Percentiles rank a stretch among this genome's conserved stretches.
Conservation (phyloP, 306 rosid genomes). For the Vicia sativa region DNA sequence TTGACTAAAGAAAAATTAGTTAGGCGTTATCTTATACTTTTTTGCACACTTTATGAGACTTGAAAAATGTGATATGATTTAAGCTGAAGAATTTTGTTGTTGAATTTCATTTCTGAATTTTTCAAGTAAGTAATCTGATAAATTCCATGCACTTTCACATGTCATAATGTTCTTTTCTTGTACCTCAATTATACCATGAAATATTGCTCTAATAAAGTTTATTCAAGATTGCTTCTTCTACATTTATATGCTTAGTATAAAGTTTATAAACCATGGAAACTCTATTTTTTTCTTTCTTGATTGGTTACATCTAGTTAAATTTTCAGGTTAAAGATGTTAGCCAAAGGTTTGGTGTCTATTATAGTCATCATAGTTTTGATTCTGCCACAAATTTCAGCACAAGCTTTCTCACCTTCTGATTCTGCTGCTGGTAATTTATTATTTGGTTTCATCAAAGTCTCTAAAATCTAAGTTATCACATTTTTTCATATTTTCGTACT, state of each 20-base stretch:
- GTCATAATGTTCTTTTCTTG: slow-evolving; percentile 47
- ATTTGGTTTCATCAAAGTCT: slow-evolving; percentile 6
- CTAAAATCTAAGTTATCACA: not conserved
- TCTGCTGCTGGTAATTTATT: slow-evolving; percentile 44
- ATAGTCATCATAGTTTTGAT: slow-evolving; percentile 38
- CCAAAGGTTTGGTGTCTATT: slow-evolving; percentile 17
- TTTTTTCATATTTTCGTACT: not conserved
- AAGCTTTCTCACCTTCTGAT: slow-evolving; percentile 36
- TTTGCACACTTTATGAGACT: slow-evolving; percentile 4
- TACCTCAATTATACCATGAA: slow-evolving; percentile 20
- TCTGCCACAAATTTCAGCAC: slow-evolving; percentile 50
- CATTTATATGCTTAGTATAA: slow-evolving; percentile 3
- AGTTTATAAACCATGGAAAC: not conserved
- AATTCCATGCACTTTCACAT: slow-evolving; percentile 3
- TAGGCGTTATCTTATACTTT: slow-evolving; percentile 21
- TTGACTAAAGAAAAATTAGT: slow-evolving; percentile 12
- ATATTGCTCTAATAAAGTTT: not conserved
- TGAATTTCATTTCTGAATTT: slow-evolving; percentile 7
- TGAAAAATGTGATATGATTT: slow-evolving; percentile 13
- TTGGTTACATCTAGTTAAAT: slow-evolving; percentile 18
- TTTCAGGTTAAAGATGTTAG: slow-evolving; percentile 46
- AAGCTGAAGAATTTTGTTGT: not conserved
- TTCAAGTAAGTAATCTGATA: slow-evolving; percentile 33
- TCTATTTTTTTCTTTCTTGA: not conserved
- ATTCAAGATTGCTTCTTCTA: slow-evolving; percentile 33